These are phyloP conservation scores for Paecilomyces sp. DNA, from an alignment of 2,329 filamentous ascomycete species.

Conservation along the genomic window DNA sequence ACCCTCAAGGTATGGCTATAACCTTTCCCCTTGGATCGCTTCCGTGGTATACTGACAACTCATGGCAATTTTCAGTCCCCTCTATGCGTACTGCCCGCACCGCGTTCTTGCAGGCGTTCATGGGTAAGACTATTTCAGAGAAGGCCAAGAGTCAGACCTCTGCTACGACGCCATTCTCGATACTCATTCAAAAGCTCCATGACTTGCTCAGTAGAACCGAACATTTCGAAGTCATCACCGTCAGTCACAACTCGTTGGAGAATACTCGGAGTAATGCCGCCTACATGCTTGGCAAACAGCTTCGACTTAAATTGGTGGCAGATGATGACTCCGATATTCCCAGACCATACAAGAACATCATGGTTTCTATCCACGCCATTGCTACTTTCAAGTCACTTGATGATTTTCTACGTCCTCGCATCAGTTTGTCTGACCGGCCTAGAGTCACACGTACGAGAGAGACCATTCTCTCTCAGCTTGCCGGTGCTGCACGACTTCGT, in stretches of 20 bases:
- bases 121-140: slow-evolving; percentile 59
- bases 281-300: slow-evolving; percentile 94
- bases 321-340: slow-evolving; percentile 86
- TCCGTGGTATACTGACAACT: not conserved
- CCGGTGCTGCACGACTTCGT: slow-evolving; percentile 61
- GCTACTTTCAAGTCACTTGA: slow-evolving; percentile 95
- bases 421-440: slow-evolving; percentile 70
- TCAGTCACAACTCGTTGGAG: slow-evolving; percentile 86
- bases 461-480: slow-evolving; percentile 63
- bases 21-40: not conserved
- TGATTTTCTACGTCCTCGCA: slow-evolving; percentile 87
- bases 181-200: slow-evolving; percentile 88
- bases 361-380: slow-evolving; percentile 97
- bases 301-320: slow-evolving; percentile 79
- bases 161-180: slow-evolving; percentile 76
- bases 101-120: slow-evolving; percentile 86
- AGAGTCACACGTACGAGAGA: slow-evolving; percentile 53
- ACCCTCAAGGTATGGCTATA: slow-evolving; percentile 44
- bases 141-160: slow-evolving; percentile 59
- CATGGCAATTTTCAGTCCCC: slow-evolving; percentile 6
- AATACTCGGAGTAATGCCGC: slow-evolving; percentile 84
- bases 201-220: slow-evolving; percentile 93
- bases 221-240: slow-evolving; percentile 95
- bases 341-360: slow-evolving; percentile 79
- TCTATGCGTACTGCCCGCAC: slow-evolving; percentile 56